phyloP scores from a whole-genome alignment of 2,329 filamentous ascomycete genomes.

The Ophiostoma sp. region DNA sequence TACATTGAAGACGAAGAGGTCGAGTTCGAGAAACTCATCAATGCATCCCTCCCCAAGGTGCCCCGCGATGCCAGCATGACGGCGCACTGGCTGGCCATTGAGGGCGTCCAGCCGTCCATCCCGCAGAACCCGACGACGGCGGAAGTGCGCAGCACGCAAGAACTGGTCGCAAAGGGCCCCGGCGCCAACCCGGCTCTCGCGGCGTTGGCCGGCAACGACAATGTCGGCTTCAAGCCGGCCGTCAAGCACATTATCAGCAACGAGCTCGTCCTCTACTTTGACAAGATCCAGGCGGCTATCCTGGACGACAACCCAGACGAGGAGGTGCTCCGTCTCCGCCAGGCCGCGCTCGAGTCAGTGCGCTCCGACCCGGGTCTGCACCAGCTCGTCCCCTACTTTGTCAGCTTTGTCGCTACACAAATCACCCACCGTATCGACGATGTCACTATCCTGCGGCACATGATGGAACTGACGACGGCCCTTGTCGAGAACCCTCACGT shows the following conservation, averaged over 20 bases:
- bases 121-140: conserved; percentile 90
- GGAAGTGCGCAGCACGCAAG: conserved; percentile 73
- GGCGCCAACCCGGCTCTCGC: conserved; percentile 84
- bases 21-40: conserved; percentile 98
- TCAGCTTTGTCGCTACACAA: conserved; percentile 93
- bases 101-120: conserved; percentile 95
- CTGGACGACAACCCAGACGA: conserved; percentile 86
- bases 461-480: conserved; percentile 86
- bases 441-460: conserved; percentile 82
- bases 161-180: conserved; percentile 85
- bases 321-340: conserved; percentile 67
- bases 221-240: conserved; percentile 78
- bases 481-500: conserved; percentile 81
- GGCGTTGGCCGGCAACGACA: conserved; percentile 68
- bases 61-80: conserved; percentile 91
- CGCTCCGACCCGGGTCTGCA: conserved; percentile 89
- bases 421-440: conserved; percentile 93
- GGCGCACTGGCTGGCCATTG: conserved; percentile 95
- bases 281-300: conserved; percentile 87
- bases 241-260: conserved; percentile 97
- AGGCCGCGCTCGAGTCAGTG: conserved; percentile 82
- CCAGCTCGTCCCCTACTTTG: conserved; percentile 93
- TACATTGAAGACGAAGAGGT: conserved; percentile 99
- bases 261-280: conserved; percentile 94
- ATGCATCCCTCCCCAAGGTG: conserved; percentile 91